phyloP scores from a whole-genome alignment of 345 rosid species.

The Camelina laxa region DNA sequence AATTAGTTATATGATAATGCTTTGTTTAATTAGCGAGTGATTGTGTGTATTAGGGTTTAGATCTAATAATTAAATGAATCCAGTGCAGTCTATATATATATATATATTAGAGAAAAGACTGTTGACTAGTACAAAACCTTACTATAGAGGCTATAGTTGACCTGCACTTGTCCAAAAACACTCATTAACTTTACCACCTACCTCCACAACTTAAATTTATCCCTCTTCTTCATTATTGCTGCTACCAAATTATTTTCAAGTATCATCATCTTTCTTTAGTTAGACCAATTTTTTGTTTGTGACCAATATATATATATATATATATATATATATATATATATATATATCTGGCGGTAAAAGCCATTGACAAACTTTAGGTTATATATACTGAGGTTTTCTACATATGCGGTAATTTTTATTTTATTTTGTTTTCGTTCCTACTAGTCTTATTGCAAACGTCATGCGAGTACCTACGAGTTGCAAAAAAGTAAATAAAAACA shows the following conservation, averaged over 20 bases:
- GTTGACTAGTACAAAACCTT: constrained; percentile 32
- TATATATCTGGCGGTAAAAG: not conserved
- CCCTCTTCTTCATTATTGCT: constrained; percentile 29
- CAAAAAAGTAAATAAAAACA: not conserved
- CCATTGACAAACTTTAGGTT: no score
- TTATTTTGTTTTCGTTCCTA: not conserved
- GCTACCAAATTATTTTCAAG: constrained; percentile 22
- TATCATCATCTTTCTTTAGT: constrained; percentile 6
- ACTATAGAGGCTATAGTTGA: constrained; percentile 31
- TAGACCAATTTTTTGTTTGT: not conserved
- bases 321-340: constrained; percentile 18
- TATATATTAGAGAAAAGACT: constrained; percentile 27
- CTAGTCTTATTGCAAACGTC: not conserved
- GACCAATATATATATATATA: not conserved
- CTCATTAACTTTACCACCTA: constrained; percentile 45
- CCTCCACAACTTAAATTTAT: constrained; percentile 36
- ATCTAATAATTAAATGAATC: not conserved
- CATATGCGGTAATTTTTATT: not conserved
- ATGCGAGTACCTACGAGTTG: not conserved
- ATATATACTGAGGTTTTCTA: not conserved
- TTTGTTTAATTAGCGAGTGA: constrained; percentile 23
- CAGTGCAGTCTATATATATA: constrained; percentile 20
- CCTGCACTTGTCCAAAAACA: constrained; percentile 43
- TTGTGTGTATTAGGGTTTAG: constrained; percentile 20
- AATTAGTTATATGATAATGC: not conserved